Evolutionary conservation across 768 basidiomycete genomes (phyloP), one percentile per base, ranked within the genome.

Genomic region (Panaeolus cyanescens): DNA sequence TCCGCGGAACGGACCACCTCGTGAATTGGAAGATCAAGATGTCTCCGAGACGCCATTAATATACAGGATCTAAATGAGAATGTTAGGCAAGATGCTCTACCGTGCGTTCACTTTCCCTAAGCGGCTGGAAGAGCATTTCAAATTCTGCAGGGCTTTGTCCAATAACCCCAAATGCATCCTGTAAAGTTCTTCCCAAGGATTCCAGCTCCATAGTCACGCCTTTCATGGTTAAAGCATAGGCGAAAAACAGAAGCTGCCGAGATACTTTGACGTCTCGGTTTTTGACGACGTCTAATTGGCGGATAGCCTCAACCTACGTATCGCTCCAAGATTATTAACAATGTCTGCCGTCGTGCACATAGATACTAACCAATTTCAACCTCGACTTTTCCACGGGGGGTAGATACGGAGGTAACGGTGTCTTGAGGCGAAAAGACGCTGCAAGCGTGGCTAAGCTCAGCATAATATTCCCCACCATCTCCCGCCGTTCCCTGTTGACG

Each of bases 401-500:
- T 0, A 99, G 84, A 72, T 95, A 98, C 0, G 97, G 95, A 0
- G 97, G 95, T n/a, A 99, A 78, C 1, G 97, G 97, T 5, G 93
- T 88, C 69, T 96, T 96, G 39, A 93, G 79, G 17, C 87, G 80
- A 72, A 96, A 92, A 1, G 90, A 89, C 1, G 91, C 85, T 3
- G 92, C 86, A 31, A 96, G 80, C 0, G 85, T 86, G 1, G 93
- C 91, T 71, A 95, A 91, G 71, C 89, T 94, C 9, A 99, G 83
- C 60, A 99, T 91, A 62, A 98, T 91, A 73, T 94, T 96, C 34
- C 96, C 96, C 53, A 88, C 93, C 92, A 99, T 93, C 71, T 97
- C 96, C 3, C 91, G 87, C 20, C 96, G 83, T 67, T 97, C 90
- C 69, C 78, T 84, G 69, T 92, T 97, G 53, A 96, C 95, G 1